phyloP scores from a whole-genome alignment of 352 stramenopile species.

The Salisapilia sapeloensis region DNA sequence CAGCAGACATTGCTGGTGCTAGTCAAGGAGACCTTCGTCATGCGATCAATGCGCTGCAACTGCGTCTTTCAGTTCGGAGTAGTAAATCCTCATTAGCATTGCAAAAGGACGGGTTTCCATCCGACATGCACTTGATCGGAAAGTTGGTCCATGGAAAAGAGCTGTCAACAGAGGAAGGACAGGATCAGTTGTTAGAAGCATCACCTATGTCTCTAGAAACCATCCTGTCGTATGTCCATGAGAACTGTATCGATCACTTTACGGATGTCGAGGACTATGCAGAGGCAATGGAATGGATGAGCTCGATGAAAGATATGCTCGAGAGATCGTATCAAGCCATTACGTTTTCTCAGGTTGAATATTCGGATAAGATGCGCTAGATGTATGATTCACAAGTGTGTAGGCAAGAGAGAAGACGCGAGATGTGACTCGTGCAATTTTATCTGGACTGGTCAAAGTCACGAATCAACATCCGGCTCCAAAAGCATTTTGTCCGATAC shows the following conservation, averaged over 20 bases:
- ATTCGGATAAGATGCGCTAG: not conserved
- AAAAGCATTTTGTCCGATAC: constrained; percentile 63
- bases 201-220: constrained; percentile 36
- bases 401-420: constrained; percentile 42
- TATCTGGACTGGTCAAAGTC: constrained; percentile 43
- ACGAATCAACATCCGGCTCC: constrained; percentile 53
- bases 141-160: constrained; percentile 63
- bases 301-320: constrained; percentile 40
- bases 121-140: constrained; percentile 64
- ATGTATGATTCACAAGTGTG: not conserved
- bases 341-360: constrained; percentile 25
- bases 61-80: no score
- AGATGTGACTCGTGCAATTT: constrained; percentile 25
- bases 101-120: constrained; percentile 67
- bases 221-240: constrained; percentile 45
- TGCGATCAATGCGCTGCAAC: constrained; percentile 61
- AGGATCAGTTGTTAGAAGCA: constrained; percentile 28
- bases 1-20: constrained; percentile 32
- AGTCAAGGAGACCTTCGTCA: constrained; percentile 67
- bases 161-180: constrained; percentile 1
- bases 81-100: no score
- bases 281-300: constrained; percentile 48
- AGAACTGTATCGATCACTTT: constrained; percentile 58
- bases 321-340: constrained; percentile 26
- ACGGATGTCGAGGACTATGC: constrained; percentile 53